Percentiles rank a stretch among this genome's conserved stretches.
Evolutionary conservation across 495 filamentous ascomycete species (phyloP).

Genomic region (Aspergillus affinis): DNA sequence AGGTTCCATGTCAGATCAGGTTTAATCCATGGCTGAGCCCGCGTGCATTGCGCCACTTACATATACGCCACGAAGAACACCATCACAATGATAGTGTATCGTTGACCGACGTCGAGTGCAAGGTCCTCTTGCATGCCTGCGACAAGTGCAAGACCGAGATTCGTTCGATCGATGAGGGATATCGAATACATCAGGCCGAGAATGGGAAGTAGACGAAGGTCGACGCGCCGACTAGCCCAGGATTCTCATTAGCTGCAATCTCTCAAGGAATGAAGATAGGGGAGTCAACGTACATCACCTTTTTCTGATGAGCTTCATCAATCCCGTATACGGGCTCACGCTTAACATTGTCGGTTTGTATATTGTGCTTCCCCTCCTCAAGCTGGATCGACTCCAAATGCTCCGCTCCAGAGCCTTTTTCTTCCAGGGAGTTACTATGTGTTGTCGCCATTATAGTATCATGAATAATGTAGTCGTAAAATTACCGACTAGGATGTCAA

Average conservation of each 20-base stretch:
- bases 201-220: conserved; percentile 17
- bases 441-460: conserved; percentile 8
- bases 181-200: conserved; percentile 20
- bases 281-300: conserved; percentile 12
- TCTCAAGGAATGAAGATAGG: neutral
- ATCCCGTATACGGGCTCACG: conserved; percentile 12
- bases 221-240: conserved; percentile 12
- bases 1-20: neutral
- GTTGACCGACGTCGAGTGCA: conserved; percentile 12
- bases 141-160: conserved; percentile 17
- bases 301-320: conserved; percentile 21
- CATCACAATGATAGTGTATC: conserved; percentile 21
- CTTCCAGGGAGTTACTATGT: neutral
- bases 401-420: conserved; percentile 6
- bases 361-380: conserved; percentile 6
- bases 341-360: neutral
- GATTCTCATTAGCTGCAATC: neutral
- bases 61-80: conserved; percentile 21
- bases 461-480: neutral
- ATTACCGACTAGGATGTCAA: neutral
- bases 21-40: neutral
- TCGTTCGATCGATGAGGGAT: conserved; percentile 19
- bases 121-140: conserved; percentile 21
- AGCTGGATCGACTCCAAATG: conserved; percentile 15
- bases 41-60: conserved; percentile 1